These are phyloP conservation scores for Neopestalotiopsis clavispora DNA, from an alignment of 2,329 filamentous ascomycete species.

Conservation along the genomic window DNA sequence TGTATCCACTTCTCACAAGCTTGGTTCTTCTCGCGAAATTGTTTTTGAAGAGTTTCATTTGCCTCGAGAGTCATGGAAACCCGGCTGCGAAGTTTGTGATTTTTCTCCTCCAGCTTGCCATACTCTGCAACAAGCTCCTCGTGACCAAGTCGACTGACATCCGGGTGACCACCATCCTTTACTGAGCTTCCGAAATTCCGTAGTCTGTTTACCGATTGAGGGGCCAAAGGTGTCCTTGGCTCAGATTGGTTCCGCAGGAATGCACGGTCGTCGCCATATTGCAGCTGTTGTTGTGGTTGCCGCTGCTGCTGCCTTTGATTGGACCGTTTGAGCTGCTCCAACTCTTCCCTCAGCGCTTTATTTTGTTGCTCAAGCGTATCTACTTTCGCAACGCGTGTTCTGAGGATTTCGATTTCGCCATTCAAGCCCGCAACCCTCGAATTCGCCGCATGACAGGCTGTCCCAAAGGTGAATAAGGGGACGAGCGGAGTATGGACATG, in stretches of 20 bases:
- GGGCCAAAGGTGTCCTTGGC: slow-evolving; percentile 31
- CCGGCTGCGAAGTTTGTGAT: slow-evolving; percentile 41
- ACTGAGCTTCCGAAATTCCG: slow-evolving; percentile 22
- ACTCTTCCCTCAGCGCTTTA: slow-evolving; percentile 41
- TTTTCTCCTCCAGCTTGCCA: slow-evolving; percentile 43
- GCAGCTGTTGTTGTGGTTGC: slow-evolving; percentile 19
- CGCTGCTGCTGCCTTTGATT: slow-evolving; percentile 18
- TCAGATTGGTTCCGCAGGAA: slow-evolving; percentile 17
- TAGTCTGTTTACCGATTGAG: slow-evolving; percentile 29
- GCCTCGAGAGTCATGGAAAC: slow-evolving; percentile 30
- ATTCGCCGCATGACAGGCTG: slow-evolving; percentile 12
- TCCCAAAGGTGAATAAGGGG: slow-evolving; percentile 14
- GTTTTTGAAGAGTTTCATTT: slow-evolving; percentile 32
- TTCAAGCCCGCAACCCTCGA: slow-evolving; percentile 28
- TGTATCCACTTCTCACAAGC: slow-evolving; percentile 49
- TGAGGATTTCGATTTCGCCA: slow-evolving; percentile 42
- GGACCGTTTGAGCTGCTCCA: slow-evolving; percentile 36
- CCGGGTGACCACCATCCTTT: slow-evolving; percentile 21
- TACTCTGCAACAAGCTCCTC: slow-evolving; percentile 38
- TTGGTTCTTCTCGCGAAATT: slow-evolving; percentile 49
- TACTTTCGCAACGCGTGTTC: slow-evolving; percentile 34
- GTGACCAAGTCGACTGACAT: slow-evolving; percentile 24
- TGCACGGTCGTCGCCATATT: slow-evolving; percentile 17
- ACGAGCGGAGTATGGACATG: background rate
- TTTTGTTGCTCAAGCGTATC: slow-evolving; percentile 49